Evolutionary conservation across 139 green algal genomes (phyloP), one percentile per base, ranked within the genome.

Genomic region (Chlamydomonas incerta): DNA sequence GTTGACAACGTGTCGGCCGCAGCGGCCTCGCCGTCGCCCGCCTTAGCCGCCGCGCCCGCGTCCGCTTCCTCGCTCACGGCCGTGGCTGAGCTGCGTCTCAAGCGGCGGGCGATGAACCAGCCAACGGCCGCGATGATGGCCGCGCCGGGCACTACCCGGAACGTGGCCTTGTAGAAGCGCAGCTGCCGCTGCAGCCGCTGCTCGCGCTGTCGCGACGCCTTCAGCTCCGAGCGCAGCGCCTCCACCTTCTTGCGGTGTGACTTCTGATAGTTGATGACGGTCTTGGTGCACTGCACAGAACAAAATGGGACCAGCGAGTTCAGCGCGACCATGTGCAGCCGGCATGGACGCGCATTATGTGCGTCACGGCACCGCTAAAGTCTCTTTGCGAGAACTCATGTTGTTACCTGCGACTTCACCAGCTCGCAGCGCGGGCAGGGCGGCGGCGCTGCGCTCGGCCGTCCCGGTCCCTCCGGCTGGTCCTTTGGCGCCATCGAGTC

Each of bases 181-280:
- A 82, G 57, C 35, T 82, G 74, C 26, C 35, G 33, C 57, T 82
- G 74, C 23, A 82, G 74, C 18, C 58, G 33, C 58, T 71, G 41
- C 41, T 50, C 41, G 41, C 41, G 87, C 37, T 74, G 76, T 0
- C 90, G 85, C 4, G 81, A 73, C 2, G 85, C 84, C 41, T 87
- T 83, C 0, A 90, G 72, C 73, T 90, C 80, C 6, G 29, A 67
- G 46, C 91, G 90, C 28, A 94, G 65, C 10, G 88, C 91, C 28
- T 93, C 88, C 1, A 94, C 86, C 87, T 93, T 94, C 69, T 92
- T 93, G 57, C 89, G 75, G 79, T 93, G 92, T 1, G 89, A 88
- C 67, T 92, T 92, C 62, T 94, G 91, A 73, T 94, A 94, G 86
- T 94, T 93, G 29, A 93, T 86, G 28, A 94, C 89, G 3, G 91